Conservation (phyloP, 768 basidiomycete genomes). For the Mycena amicta region DNA sequence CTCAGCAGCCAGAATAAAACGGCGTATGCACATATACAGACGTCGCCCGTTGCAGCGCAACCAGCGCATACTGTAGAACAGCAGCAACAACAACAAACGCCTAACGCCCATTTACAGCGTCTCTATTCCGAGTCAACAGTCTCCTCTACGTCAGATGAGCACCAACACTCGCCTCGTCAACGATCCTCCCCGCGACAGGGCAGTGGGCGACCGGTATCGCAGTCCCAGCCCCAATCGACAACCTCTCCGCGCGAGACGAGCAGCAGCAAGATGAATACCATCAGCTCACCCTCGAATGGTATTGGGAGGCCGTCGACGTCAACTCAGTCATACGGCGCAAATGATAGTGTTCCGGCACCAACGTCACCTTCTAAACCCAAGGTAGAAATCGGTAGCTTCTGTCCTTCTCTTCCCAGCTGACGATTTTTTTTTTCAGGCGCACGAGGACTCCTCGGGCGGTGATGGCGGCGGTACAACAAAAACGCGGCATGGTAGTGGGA, state of each 20-base stretch:
- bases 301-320: neutral
- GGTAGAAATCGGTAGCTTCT: conserved; percentile 8
- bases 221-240: neutral
- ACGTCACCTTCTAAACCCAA: conserved; percentile 22
- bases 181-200: neutral
- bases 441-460: neutral
- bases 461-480: neutral
- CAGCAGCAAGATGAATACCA: neutral
- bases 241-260: neutral
- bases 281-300: neutral
- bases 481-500: neutral
- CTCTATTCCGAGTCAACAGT: conserved; percentile 17
- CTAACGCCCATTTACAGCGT: conserved; percentile 13
- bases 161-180: conserved; percentile 2
- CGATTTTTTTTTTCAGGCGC: neutral
- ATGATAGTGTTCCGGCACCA: neutral
- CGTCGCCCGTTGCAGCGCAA: conserved; percentile 6
- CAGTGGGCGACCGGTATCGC: too few relatives aligned
- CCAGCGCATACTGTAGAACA: conserved; percentile 1
- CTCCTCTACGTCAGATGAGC: conserved; percentile 11
- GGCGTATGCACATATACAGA: neutral
- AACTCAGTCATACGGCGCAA: conserved; percentile 1
- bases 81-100: neutral
- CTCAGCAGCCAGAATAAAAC: neutral
- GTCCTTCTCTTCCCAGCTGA: neutral